Evolutionary conservation across 2,329 filamentous ascomycete genomes (phyloP).

Genomic region (Monosporascus sp.): DNA sequence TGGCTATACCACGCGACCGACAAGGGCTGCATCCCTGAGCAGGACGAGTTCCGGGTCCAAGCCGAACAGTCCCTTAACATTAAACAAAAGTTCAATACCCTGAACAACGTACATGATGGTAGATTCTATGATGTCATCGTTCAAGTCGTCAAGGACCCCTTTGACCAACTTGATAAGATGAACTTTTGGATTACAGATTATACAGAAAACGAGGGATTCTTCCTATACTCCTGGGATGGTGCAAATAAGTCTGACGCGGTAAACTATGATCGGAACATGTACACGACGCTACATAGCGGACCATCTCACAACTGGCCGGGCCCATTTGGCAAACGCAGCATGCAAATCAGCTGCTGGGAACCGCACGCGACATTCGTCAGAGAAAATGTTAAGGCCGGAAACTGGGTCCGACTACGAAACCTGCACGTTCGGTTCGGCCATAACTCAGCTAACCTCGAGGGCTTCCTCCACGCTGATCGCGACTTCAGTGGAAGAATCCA

Average conservation of each 20-base stretch:
- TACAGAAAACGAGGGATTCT: constrained; percentile 64
- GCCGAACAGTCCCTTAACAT: constrained; percentile 35
- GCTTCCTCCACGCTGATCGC: constrained; percentile 60
- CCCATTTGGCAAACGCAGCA: constrained; percentile 65
- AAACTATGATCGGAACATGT: constrained; percentile 53
- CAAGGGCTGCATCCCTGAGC: constrained; percentile 37
- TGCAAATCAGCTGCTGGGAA: constrained; percentile 68
- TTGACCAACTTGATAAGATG: constrained; percentile 38
- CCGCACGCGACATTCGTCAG: constrained; percentile 59
- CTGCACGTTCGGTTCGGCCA: constrained; percentile 60
- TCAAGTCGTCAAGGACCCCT: constrained; percentile 57
- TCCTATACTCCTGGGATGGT: constrained; percentile 37
- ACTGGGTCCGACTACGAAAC: constrained; percentile 65
- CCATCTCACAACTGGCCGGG: constrained; percentile 56
- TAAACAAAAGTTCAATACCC: constrained; percentile 55
- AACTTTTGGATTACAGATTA: constrained; percentile 79
- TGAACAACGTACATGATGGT: constrained; percentile 55
- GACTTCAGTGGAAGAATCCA: constrained; percentile 43
- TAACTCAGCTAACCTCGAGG: constrained; percentile 59
- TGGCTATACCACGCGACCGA: constrained; percentile 40
- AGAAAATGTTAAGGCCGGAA: constrained; percentile 48
- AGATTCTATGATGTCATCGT: constrained; percentile 66
- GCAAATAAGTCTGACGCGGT: constrained; percentile 25
- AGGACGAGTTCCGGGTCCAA: constrained; percentile 36
- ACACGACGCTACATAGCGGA: constrained; percentile 33